Base-by-base conservation (phyloP, 768 basidiomycete genomes). In the Lactarius pseudohatsudake region DNA sequence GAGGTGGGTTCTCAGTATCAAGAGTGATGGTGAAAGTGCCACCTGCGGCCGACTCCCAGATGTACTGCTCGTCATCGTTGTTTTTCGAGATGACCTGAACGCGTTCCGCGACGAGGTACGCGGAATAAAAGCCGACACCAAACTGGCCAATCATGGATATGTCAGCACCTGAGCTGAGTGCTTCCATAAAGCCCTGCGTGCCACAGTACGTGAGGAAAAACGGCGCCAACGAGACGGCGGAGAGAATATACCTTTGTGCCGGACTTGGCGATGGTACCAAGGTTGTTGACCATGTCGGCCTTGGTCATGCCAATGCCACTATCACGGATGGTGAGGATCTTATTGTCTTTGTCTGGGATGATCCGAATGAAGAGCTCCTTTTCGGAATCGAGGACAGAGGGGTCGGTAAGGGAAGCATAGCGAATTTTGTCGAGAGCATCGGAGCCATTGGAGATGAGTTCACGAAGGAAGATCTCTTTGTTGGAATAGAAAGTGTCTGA, bases 81-180 rank as follows among this genome's bases (percentile, higher is more conserved):
- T 99, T 96, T 82, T 99, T 99, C 71, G 96, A 94, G 80, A 98
- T 90, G 76, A 99, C 94, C 79, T 97, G 96, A 4, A 99, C 96
- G 71, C 90, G 90, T 81, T 99, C 96, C 73, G 96, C 96, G 71
- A 99, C 96, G 74, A 99, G 94, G 86, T 98, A 98, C 18, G 94
- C 92, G 57, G 96, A 98, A 88, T 99, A 98, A 89, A 98, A 98
- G 83, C 96, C 96, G 79, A 99, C 96, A 95, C 96, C 94, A 80
- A 97, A 96, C 83, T 96, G 92, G 81, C 94, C 94, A 75, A 96
- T 97, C 96, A 98, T 98, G 74, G 91, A 91, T 68, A 93, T 92
- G 74, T 93, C 91, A 64, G 91, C 91, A 70, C 91, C 91, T 40
- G 91, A 91, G 77, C 82, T 87, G 69, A 98, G 86, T 62, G 97